Evolutionary conservation across 192 early-diverging fungal species (phyloP).

Genomic region (Coemansia sp.): DNA sequence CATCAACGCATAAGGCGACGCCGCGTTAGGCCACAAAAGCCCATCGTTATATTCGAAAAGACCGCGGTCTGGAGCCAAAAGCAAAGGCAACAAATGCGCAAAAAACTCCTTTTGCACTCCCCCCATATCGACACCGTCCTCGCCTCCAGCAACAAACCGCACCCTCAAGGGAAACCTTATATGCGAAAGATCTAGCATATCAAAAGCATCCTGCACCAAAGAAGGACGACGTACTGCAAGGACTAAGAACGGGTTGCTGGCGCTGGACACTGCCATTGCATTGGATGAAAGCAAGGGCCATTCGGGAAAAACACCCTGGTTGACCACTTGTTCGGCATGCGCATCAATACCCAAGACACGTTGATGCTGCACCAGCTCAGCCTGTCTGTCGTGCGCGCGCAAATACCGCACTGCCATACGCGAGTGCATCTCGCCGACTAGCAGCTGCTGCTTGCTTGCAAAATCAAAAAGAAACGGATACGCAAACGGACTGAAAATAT

Average conservation of each 20-base stretch:
- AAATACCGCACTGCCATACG: slow-evolving; percentile 37
- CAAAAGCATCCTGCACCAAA: slow-evolving; percentile 75
- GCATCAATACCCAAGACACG: slow-evolving; percentile 40
- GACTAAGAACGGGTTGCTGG: slow-evolving; percentile 69
- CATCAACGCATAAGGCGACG: slow-evolving; percentile 55
- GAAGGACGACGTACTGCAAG: slow-evolving; percentile 69
- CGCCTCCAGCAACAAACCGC: slow-evolving; percentile 82
- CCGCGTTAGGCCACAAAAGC: slow-evolving; percentile 75
- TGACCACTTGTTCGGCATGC: slow-evolving; percentile 35
- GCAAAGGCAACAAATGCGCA: slow-evolving; percentile 69
- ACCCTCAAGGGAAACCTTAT: slow-evolving; percentile 57
- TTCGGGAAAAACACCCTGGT: slow-evolving; percentile 14
- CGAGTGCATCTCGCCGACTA: slow-evolving; percentile 23
- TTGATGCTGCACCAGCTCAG: slow-evolving; percentile 32
- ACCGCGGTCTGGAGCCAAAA: slow-evolving; percentile 74
- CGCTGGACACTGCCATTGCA: slow-evolving; percentile 10
- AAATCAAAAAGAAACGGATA: slow-evolving; percentile 42
- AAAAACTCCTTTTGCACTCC: slow-evolving; percentile 98
- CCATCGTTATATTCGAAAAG: slow-evolving; percentile 64
- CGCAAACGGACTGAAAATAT: slow-evolving; percentile 27
- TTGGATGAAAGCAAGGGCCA: slow-evolving; percentile 42
- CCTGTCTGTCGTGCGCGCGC: slow-evolving; percentile 40
- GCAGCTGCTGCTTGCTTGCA: slow-evolving; percentile 20
- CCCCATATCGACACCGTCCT: slow-evolving; percentile 93
- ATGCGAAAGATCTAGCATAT: slow-evolving; percentile 25